Conservation (phyloP, 2,329 filamentous ascomycete species). For the Fusarium coffeatum region DNA sequence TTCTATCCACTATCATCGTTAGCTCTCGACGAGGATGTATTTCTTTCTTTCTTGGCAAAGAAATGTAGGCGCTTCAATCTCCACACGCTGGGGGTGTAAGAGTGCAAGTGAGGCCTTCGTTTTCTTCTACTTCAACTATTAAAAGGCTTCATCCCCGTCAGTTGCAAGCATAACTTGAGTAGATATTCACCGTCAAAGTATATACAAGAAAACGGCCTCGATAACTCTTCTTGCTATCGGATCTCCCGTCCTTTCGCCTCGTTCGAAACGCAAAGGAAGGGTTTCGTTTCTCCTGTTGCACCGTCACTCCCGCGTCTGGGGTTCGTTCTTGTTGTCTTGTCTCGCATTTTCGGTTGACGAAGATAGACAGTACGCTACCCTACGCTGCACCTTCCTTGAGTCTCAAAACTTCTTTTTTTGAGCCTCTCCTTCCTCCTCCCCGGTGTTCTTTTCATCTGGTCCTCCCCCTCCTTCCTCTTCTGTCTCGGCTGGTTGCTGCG, state of each 20-base stretch:
- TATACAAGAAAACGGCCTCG: constrained; percentile 3
- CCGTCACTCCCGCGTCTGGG: constrained; percentile 43
- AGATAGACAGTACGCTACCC: constrained; percentile 7
- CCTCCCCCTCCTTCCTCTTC: constrained; percentile 8
- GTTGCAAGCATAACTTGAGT: neutral
- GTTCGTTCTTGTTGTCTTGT: constrained; percentile 38
- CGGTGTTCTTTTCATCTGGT: neutral
- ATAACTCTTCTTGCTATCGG: constrained; percentile 1
- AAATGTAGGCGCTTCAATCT: constrained; percentile 17
- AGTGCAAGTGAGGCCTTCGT: constrained; percentile 18
- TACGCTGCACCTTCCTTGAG: constrained; percentile 1
- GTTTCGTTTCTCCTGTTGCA: constrained; percentile 34
- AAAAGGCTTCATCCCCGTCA: constrained; percentile 20
- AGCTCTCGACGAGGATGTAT: neutral
- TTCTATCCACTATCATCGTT: constrained; percentile 5
- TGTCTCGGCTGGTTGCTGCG: constrained; percentile 41
- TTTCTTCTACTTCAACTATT: constrained; percentile 25
- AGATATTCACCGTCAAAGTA: neutral
- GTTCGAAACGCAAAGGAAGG: constrained; percentile 37
- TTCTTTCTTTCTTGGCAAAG: constrained; percentile 16
- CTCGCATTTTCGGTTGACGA: constrained; percentile 39
- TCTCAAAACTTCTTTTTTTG: constrained; percentile 3
- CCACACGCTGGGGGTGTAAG: constrained; percentile 23
- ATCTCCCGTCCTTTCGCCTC: constrained; percentile 29
- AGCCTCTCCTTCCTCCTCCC: constrained; percentile 15